These are phyloP conservation scores for Nakazawaea wickerhamii DNA, from an alignment of 805 yeast genomes.

Conservation along the genomic window DNA sequence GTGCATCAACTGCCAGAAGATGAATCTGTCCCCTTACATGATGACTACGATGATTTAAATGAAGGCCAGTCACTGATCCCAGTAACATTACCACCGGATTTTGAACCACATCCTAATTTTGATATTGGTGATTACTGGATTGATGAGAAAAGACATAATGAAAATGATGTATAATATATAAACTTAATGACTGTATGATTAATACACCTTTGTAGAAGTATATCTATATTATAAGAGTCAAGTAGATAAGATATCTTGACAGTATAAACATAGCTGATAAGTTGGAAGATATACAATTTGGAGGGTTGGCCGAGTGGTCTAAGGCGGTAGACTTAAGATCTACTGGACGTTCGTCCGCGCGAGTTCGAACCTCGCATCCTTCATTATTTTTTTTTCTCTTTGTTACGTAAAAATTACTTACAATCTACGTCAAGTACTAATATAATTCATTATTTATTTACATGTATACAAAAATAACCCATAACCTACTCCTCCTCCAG, in stretches of 20 bases:
- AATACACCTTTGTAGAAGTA: too few species aligned
- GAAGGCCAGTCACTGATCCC: neutral
- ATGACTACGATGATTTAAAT: neutral
- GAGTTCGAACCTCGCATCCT: conserved; percentile 35
- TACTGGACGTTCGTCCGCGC: conserved; percentile 31
- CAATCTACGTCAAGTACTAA: too few species aligned
- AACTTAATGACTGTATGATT: too few species aligned
- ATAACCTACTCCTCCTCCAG: conserved; percentile 4
- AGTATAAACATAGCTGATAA: too few species aligned
- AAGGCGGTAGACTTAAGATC: conserved; percentile 34
- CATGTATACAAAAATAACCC: too few species aligned
- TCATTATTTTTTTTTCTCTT: conserved; percentile 21
- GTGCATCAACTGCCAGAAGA: too few species aligned
- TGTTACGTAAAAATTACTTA: too few species aligned
- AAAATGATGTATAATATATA: neutral
- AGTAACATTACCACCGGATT: conserved; percentile 33
- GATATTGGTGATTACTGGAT: conserved; percentile 42
- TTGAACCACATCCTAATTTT: conserved; percentile 42
- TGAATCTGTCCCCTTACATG: too few species aligned
- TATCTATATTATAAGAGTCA: too few species aligned
- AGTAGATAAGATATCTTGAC: too few species aligned
- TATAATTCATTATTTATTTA: too few species aligned
- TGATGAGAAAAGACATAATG: conserved; percentile 20
- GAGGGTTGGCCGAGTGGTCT: conserved; percentile 34
- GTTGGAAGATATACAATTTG: too few species aligned